Evolutionary conservation across 345 rosid genomes (phyloP).

Genomic region (Pistacia atlantica): DNA sequence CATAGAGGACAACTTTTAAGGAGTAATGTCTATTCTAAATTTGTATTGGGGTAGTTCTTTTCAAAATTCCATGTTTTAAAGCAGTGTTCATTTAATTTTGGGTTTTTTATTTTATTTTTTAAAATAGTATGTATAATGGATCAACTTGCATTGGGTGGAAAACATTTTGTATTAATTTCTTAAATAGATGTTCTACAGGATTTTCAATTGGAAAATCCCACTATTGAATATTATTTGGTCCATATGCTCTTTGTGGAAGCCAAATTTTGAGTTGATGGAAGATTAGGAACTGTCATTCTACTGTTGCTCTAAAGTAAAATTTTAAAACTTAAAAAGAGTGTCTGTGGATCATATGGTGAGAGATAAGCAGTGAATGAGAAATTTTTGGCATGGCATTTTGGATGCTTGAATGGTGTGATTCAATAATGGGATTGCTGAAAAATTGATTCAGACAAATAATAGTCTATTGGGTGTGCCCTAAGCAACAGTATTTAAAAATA

Average conservation of each 20-base stretch:
- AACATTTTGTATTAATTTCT: neutral
- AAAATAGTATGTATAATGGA: neutral
- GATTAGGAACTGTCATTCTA: neutral
- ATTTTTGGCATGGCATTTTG: neutral
- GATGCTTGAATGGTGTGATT: neutral
- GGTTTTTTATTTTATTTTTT: neutral
- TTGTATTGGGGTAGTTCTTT: conserved; percentile 4
- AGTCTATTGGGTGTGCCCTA: neutral
- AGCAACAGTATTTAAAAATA: conserved; percentile 12
- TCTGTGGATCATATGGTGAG: neutral
- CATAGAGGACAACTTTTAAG: neutral
- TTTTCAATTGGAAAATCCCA: conserved; percentile 6
- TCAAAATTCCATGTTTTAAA: too few relatives aligned
- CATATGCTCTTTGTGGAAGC: neutral
- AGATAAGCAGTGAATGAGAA: neutral
- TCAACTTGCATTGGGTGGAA: neutral
- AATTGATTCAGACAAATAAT: neutral
- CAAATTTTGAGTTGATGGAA: neutral
- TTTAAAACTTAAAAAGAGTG: neutral
- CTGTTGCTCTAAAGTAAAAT: neutral
- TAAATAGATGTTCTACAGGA: neutral
- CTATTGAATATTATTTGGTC: neutral
- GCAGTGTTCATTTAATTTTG: neutral
- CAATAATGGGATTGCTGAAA: neutral
- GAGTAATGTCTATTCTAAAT: neutral